Evolutionary conservation across 352 stramenopile species (phyloP), one percentile per base, ranked within the genome.

Genomic region (Phytophthora cryptogea): DNA sequence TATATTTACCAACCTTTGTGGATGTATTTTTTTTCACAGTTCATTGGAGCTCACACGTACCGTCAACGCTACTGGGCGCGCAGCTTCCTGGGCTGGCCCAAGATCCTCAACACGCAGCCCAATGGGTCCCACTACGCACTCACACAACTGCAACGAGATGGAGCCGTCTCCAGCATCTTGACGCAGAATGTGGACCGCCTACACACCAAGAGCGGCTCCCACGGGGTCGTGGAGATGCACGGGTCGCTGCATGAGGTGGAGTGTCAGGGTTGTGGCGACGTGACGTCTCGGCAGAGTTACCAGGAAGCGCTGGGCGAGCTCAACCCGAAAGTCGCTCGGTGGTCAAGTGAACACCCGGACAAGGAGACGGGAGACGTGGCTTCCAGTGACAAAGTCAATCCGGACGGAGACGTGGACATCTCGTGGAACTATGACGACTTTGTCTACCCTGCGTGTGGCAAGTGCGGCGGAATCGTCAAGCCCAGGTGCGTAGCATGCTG

Each of bases 181-280:
- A 99, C 97, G 10, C 97, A 99, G 75, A 99, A 99, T 68, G 96
- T 99, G n/a, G 97, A 99, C 70, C 75, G 78, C 0, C 74, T 99
- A 47, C 97, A 99, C 77, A 74, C 86, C 10, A 91, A 89, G 60
- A 96, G 90, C 23, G 97, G 96, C 8, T 88, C 84, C 5, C 56
- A 70, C 20, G 78, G 94, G 36, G 92, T 98, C 20, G 76, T 98
- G 6, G 92, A 99, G 70, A 80, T 99, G 36, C 96, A 99, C 68
- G 97, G 97, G 3, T 86, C 83, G 42, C 84, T 93, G 49, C 75
- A 98, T 51, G 78, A 96, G 51, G 83, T 98, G n/a, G 60, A 89
- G 48, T 92, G 82, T 43, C 80, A 84, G 63, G 76, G 55, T 20
- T 78, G 98, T 83, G 80, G 86, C 62, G 44, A 64, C 52, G 49